A percentile compares a stretch with the other conserved stretches of the same genome.
Evolutionary conservation across 169 alveolate genomes (phyloP).

Genomic region (Cryptosporidium ubiquitum): DNA sequence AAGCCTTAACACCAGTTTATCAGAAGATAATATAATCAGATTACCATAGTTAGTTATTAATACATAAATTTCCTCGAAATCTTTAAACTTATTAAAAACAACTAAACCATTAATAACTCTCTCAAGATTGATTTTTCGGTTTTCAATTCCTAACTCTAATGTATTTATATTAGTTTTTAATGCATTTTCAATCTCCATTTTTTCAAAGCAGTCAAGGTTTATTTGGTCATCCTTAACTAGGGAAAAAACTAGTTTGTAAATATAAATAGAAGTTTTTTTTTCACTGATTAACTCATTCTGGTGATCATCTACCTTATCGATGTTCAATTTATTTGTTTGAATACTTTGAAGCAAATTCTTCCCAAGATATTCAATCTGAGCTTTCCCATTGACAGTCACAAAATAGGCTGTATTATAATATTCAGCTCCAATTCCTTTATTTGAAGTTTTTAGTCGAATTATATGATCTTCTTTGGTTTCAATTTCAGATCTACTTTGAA

Average conservation of each 20-base stretch:
- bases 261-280: neutral
- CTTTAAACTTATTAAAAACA: neutral
- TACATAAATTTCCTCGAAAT: constrained; percentile 9
- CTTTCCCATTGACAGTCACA: neutral
- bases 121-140: neutral
- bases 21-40: neutral
- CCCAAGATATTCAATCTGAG: neutral
- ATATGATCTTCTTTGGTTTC: neutral
- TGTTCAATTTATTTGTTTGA: neutral
- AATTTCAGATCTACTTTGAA: neutral
- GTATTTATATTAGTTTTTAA: neutral
- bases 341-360: neutral
- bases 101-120: neutral
- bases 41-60: constrained; percentile 13
- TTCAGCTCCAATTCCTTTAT: neutral
- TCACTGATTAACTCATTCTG: neutral
- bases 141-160: neutral
- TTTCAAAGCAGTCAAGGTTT: neutral
- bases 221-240: neutral
- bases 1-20: neutral
- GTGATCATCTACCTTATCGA: neutral
- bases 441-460: neutral
- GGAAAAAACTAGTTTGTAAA: neutral
- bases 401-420: neutral
- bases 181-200: neutral